Percentiles rank a stretch among this genome's conserved stretches.
These are phyloP conservation scores for Sclerotinia trifoliorum DNA, from an alignment of 2,329 filamentous ascomycete species.

Conservation along the genomic window DNA sequence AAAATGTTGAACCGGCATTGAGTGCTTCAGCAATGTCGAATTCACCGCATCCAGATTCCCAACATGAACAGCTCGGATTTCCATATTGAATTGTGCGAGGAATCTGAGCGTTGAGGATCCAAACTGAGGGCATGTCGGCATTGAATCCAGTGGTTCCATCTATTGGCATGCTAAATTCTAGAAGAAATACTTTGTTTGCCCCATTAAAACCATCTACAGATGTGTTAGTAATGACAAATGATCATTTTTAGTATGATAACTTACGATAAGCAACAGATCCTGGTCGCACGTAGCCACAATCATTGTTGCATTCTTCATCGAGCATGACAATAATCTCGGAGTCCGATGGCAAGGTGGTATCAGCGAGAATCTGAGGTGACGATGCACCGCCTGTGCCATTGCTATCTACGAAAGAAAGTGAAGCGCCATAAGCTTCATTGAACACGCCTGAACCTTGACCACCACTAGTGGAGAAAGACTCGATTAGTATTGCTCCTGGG, in stretches of 20 bases:
- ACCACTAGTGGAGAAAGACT: conserved; percentile 39
- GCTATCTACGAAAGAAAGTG: conserved; percentile 41
- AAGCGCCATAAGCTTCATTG: conserved; percentile 38
- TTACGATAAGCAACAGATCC: conserved; percentile 51
- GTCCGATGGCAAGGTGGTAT: conserved; percentile 49
- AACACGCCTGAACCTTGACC: conserved; percentile 55
- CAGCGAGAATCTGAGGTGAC: conserved; percentile 49
- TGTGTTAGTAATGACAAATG: conserved; percentile 25
- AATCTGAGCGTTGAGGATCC: conserved; percentile 73
- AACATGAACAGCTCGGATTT: conserved; percentile 65
- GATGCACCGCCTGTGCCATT: conserved; percentile 48
- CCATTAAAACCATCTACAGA: conserved; percentile 66
- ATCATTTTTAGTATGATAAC: conserved; percentile 26
- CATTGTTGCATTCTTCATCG: conserved; percentile 48
- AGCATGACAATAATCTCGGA: conserved; percentile 53
- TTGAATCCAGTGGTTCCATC: conserved; percentile 50
- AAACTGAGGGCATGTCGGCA: conserved; percentile 70
- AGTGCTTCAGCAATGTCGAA: conserved; percentile 75
- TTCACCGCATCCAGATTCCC: conserved; percentile 69
- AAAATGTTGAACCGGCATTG: conserved; percentile 59
- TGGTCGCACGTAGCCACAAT: conserved; percentile 50
- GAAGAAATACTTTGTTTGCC: conserved; percentile 68
- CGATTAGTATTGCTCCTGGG: background rate
- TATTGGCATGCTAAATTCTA: conserved; percentile 72
- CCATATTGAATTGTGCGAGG: conserved; percentile 69